Percentiles rank a stretch among this genome's conserved stretches.
Conservation (phyloP, 2,329 filamentous ascomycete species). For the Xylaria hypoxylon region DNA sequence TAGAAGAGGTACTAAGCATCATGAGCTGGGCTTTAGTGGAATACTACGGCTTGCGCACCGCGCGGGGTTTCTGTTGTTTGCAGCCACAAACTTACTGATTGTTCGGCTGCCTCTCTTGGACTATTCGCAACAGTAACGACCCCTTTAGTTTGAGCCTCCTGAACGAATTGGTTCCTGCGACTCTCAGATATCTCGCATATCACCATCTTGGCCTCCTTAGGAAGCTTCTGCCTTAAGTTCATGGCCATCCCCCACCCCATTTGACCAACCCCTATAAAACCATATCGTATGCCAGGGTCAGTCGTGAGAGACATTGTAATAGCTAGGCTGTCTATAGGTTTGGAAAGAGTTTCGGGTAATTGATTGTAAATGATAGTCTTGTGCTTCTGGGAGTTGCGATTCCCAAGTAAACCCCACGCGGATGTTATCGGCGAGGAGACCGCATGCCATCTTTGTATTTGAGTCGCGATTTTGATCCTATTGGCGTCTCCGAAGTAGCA, state of each 20-base stretch:
- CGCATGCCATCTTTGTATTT: neutral
- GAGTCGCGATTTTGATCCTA: neutral
- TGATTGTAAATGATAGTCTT: neutral
- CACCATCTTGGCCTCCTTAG: conserved; percentile 30
- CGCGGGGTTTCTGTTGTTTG: conserved; percentile 7
- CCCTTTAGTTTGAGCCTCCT: conserved; percentile 22
- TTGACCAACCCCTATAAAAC: conserved; percentile 32
- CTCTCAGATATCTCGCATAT: conserved; percentile 33
- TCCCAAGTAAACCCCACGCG: neutral
- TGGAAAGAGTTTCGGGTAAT: neutral
- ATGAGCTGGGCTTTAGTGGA: neutral
- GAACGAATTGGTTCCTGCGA: conserved; percentile 27
- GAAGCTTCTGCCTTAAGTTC: conserved; percentile 30
- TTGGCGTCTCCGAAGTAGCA: conserved; percentile 13
- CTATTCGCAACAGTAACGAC: conserved; percentile 19
- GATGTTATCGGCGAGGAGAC: neutral
- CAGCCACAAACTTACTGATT: conserved; percentile 28
- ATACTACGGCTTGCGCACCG: neutral
- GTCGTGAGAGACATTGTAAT: conserved; percentile 23
- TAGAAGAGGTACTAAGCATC: neutral
- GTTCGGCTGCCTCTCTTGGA: conserved; percentile 30
- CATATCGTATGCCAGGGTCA: conserved; percentile 26
- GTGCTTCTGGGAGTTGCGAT: neutral
- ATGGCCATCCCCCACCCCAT: conserved; percentile 37
- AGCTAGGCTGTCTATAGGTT: no score